Evolutionary conservation across 495 filamentous ascomycete species (phyloP), one percentile per base, ranked within the genome.

Genomic region (Xylaria castorea): DNA sequence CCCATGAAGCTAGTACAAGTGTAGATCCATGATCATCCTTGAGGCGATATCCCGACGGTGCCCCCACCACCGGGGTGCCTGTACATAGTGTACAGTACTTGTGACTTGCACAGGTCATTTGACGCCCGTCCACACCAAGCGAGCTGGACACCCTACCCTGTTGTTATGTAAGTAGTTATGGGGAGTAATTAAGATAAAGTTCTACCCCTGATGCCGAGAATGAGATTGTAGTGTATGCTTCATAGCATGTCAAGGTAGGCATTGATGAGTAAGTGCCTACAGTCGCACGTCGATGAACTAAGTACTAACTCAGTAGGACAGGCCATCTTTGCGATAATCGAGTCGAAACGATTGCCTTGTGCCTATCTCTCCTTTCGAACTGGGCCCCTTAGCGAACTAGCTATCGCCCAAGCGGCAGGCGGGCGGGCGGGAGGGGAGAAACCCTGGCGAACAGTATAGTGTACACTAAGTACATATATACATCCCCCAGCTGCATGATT

Each of bases 351-450:
- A 30, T 60, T 36, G 36, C 60, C 42, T 62, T 38, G 36, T 42
- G 36, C 22, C 34, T 40, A 12, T 40, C 60, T 63, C 34, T 14
- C 22, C 20, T 30, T 42, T 38, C 5, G 22, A 44, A 27, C 16
- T 5, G n/a, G 36, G 18, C 36, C 36, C 60, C 61, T 63, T n/a
- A 16, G 36, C 38, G 27, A 63, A 25, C 11, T 38, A 63, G 61
- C 61, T 42, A 63, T 42, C 16, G 61, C 38, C 38, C 61, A 63
- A 63, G 61, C 61, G 61, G 38, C 61, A 63, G 61, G 38, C 38
- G 34, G 25, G 38, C 38, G 34, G 25, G 38, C 34, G 38, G 38
- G 40, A 48, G 36, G 62, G 63, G 22, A 6, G 11, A 48, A 16
- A 27, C 42, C 63, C 63, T 48, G 42, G 14, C 25, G 38, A 40